phyloP scores from a whole-genome alignment of 345 rosid species.

The Turritis glabra region DNA sequence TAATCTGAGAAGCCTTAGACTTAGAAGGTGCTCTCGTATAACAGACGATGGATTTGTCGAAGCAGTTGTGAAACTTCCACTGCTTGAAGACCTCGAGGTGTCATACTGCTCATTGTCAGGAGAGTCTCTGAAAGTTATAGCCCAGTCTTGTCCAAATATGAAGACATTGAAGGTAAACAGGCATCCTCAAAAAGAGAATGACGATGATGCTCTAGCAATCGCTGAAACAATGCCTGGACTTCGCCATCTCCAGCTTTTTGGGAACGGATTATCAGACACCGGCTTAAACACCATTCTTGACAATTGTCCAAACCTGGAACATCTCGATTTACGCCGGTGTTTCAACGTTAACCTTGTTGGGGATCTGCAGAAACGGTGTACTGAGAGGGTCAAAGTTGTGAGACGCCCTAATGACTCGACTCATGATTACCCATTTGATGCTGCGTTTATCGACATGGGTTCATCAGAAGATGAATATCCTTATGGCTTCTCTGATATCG shows the following conservation, averaged over 20 bases:
- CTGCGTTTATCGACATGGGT: not conserved
- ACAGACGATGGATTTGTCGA: constrained; percentile 45
- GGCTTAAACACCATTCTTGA: not conserved
- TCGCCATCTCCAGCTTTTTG: not conserved
- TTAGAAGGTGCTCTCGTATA: constrained; percentile 39
- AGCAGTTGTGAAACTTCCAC: constrained; percentile 49
- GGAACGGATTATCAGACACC: not conserved
- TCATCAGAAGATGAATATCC: too few species aligned
- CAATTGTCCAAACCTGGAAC: not conserved
- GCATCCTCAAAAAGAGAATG: too few species aligned
- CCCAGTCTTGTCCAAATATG: too few species aligned
- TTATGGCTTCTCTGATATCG: too few species aligned
- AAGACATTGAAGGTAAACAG: too few species aligned
- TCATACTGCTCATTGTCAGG: constrained; percentile 31
- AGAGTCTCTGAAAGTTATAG: constrained; percentile 16
- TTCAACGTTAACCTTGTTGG: not conserved
- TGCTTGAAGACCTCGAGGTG: constrained; percentile 63
- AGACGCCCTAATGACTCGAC: not conserved
- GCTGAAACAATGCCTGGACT: not conserved
- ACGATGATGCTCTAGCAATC: not conserved
- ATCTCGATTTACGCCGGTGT: not conserved
- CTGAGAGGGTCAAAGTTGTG: not conserved
- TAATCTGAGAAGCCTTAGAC: constrained; percentile 48
- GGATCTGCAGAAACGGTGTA: not conserved
- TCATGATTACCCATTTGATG: not conserved